Percentiles rank a stretch among this genome's conserved stretches.
Conservation (phyloP, 2,329 filamentous ascomycete species). For the Aspergillus tubingensis region DNA sequence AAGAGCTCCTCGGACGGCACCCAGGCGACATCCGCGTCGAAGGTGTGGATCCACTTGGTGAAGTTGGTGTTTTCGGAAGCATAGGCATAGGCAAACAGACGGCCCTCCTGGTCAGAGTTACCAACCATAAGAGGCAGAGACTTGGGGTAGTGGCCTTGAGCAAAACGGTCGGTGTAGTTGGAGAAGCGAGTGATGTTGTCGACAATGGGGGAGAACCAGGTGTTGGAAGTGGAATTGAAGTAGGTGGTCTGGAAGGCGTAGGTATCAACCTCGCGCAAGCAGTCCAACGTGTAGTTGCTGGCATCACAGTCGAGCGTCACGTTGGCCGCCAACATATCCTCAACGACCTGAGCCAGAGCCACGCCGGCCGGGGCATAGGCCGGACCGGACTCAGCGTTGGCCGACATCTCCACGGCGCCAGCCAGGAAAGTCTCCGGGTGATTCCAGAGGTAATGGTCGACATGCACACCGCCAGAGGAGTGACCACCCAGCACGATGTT, state of each 20-base stretch:
- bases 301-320: slow-evolving; percentile 20
- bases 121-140: slow-evolving; percentile 24
- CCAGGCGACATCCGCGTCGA: slow-evolving; percentile 24
- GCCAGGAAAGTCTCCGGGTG: slow-evolving; percentile 26
- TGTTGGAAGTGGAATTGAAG: slow-evolving; percentile 28
- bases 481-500: slow-evolving; percentile 26
- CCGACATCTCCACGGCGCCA: slow-evolving; percentile 27
- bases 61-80: slow-evolving; percentile 23
- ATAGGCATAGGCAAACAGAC: slow-evolving; percentile 23
- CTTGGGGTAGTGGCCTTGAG: slow-evolving; percentile 20
- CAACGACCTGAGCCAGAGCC: slow-evolving; percentile 21
- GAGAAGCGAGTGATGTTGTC: slow-evolving; percentile 24
- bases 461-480: slow-evolving; percentile 24
- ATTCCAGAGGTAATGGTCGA: slow-evolving; percentile 28
- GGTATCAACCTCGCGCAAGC: slow-evolving; percentile 21
- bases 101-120: slow-evolving; percentile 26
- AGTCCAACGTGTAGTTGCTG: slow-evolving; percentile 21
- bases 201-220: slow-evolving; percentile 23
- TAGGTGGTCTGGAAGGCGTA: slow-evolving; percentile 25
- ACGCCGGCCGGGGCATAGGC: slow-evolving; percentile 21
- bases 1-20: slow-evolving; percentile 19
- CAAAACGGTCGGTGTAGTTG: slow-evolving; percentile 24
- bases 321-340: slow-evolving; percentile 22
- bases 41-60: slow-evolving; percentile 23
- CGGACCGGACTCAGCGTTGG: slow-evolving; percentile 25